Percentiles rank a stretch among this genome's conserved stretches.
Conservation (phyloP, 257 asterid species). For the Catharanthus roseus region DNA sequence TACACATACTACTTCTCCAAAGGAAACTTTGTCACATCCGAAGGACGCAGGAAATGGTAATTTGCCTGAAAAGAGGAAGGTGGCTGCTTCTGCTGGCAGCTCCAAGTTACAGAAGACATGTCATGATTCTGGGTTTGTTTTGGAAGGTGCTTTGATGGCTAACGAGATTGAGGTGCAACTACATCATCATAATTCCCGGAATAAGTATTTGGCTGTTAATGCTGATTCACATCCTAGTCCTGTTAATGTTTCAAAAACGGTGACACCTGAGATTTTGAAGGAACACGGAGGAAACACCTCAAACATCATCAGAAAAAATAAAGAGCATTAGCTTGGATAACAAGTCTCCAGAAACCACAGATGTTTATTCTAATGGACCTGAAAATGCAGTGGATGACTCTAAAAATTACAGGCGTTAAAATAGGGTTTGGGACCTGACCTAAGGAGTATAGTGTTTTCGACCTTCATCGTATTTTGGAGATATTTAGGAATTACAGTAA, state of each 20-base stretch:
- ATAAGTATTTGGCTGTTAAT: conserved; percentile 17
- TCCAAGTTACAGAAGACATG: conserved; percentile 32
- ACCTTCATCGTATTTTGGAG: too few species aligned
- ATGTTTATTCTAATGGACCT: conserved; percentile 18
- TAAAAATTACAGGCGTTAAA: too few species aligned
- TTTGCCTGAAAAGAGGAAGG: conserved; percentile 40
- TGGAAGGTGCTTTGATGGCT: conserved; percentile 20
- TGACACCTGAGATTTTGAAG: conserved; percentile 20
- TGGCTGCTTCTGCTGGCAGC: conserved; percentile 25
- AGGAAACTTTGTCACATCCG: conserved; percentile 17
- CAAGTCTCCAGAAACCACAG: conserved; percentile 15
- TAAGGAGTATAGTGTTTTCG: too few species aligned
- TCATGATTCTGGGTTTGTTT: conserved; percentile 19
- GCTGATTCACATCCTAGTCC: conserved; percentile 25
- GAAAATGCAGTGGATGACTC: conserved; percentile 25
- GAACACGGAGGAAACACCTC: conserved; percentile 27
- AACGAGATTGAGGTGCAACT: conserved; percentile 25
- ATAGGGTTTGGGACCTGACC: too few species aligned
- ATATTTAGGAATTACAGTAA: too few species aligned
- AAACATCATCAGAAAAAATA: conserved; percentile 25
- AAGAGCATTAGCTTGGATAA: conserved; percentile 17
- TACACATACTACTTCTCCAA: conserved; percentile 29
- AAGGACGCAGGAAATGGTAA: conserved; percentile 30
- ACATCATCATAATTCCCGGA: conserved; percentile 22
- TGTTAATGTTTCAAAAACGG: conserved; percentile 5